Percentiles rank a stretch among this genome's conserved stretches.
Conservation (phyloP, 2,329 filamentous ascomycete genomes). For the Aspergillus ustus region DNA sequence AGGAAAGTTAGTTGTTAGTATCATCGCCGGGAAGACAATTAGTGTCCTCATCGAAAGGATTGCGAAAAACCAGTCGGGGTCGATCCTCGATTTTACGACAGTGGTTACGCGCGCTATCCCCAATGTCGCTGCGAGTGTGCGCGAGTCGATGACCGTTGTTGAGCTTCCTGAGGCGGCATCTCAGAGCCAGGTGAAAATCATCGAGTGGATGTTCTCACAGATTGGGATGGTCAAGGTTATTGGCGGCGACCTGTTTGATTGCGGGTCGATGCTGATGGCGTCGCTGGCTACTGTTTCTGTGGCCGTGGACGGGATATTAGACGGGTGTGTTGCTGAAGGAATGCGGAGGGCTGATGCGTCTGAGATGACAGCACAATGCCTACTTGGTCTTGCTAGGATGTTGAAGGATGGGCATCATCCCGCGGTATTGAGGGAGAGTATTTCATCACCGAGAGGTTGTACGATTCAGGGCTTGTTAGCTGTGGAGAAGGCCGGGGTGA, state of each 20-base stretch:
- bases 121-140: constrained; percentile 52
- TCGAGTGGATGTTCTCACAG: constrained; percentile 58
- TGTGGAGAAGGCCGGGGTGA: constrained; percentile 62
- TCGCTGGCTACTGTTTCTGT: constrained; percentile 64
- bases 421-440: constrained; percentile 64
- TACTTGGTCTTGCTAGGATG: constrained; percentile 42
- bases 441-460: constrained; percentile 65
- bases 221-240: constrained; percentile 55
- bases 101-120: constrained; percentile 49
- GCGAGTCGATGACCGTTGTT: constrained; percentile 56
- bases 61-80: constrained; percentile 33
- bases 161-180: constrained; percentile 27
- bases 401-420: constrained; percentile 65
- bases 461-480: constrained; percentile 65
- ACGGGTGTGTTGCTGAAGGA: constrained; percentile 67
- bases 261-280: constrained; percentile 62
- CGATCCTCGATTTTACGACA: neutral
- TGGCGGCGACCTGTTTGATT: constrained; percentile 58
- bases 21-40: constrained; percentile 52
- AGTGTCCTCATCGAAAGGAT: constrained; percentile 25
- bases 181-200: constrained; percentile 34
- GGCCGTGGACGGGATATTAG: constrained; percentile 63
- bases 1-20: constrained; percentile 55
- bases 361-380: constrained; percentile 59
- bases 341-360: constrained; percentile 64